A percentile compares a stretch with the other conserved stretches of the same genome.
Conservation (phyloP, 2,329 filamentous ascomycete species). For the Penicillium sp. region DNA sequence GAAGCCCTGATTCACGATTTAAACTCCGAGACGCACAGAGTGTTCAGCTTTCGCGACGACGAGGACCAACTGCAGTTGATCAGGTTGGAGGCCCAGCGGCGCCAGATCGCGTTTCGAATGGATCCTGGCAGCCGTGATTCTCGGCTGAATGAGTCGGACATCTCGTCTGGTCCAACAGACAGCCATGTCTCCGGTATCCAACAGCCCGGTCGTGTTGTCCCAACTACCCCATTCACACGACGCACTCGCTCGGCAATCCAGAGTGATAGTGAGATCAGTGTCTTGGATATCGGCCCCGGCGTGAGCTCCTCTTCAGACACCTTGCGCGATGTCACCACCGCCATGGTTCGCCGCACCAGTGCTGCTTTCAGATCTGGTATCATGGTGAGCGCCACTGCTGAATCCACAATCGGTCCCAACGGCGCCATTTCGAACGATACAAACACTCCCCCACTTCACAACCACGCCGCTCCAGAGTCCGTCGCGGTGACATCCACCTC, state of each 20-base stretch:
- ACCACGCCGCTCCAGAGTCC: constrained; percentile 4
- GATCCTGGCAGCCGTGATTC: no score
- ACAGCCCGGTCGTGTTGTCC: not conserved
- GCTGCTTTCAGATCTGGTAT: not conserved
- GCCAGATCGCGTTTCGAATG: no score
- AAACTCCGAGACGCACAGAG: no score
- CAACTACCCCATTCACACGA: not conserved
- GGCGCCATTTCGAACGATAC: not conserved
- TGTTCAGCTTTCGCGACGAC: no score
- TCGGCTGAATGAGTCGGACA: no score
- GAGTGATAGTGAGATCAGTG: constrained; percentile 30
- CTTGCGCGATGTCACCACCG: not conserved
- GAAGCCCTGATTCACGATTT: no score
- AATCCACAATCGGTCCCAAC: not conserved
- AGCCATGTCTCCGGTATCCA: not conserved
- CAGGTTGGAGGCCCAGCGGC: no score
- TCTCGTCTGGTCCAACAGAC: not conserved
- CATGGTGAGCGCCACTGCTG: not conserved
- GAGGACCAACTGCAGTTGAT: no score
- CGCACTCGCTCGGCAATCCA: not conserved
- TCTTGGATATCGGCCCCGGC: constrained; percentile 28
- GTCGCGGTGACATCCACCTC: constrained; percentile 12
- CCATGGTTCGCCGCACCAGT: not conserved
- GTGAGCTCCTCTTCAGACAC: not conserved
- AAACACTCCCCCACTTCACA: not conserved